Conservation (phyloP, 2,329 filamentous ascomycete genomes). For the Phialophora tarda region DNA sequence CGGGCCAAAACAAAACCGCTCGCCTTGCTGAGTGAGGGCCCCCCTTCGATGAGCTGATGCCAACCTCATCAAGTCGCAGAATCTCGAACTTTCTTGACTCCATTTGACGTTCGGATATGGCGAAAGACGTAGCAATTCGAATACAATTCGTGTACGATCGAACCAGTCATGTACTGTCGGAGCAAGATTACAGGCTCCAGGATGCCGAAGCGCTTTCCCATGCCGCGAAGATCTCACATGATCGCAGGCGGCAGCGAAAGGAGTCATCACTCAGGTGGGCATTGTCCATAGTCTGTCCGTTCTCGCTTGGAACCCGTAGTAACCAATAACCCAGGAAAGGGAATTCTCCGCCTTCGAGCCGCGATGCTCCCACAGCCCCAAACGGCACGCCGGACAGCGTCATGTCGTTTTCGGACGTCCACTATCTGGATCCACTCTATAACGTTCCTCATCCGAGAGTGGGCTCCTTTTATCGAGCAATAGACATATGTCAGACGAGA, state of each 20-base stretch:
- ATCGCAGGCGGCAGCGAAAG: not conserved
- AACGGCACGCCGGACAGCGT: not conserved
- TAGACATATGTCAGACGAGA: constrained; percentile 1
- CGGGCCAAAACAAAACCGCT: not conserved
- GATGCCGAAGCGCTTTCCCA: not conserved
- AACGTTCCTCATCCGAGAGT: not conserved
- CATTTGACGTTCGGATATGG: not conserved
- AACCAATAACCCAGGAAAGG: not conserved
- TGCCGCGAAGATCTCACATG: not conserved
- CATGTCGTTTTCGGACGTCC: not conserved
- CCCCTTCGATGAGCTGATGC: constrained; percentile 1
- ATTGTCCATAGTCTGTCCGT: not conserved
- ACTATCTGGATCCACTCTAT: not conserved
- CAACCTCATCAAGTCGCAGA: constrained; percentile 1
- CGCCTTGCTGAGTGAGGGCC: not conserved
- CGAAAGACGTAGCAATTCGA: not conserved
- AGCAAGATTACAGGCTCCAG: not conserved
- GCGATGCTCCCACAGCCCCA: not conserved
- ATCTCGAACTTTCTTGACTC: not conserved
- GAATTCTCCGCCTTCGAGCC: not conserved
- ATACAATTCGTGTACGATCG: not conserved
- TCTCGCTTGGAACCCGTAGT: not conserved
- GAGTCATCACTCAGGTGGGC: not conserved
- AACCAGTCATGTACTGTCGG: not conserved
- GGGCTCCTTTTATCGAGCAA: constrained; percentile 2